phyloP scores from a whole-genome alignment of 371 early-diverging fungal genomes.

The Apophysomyces variabilis region DNA sequence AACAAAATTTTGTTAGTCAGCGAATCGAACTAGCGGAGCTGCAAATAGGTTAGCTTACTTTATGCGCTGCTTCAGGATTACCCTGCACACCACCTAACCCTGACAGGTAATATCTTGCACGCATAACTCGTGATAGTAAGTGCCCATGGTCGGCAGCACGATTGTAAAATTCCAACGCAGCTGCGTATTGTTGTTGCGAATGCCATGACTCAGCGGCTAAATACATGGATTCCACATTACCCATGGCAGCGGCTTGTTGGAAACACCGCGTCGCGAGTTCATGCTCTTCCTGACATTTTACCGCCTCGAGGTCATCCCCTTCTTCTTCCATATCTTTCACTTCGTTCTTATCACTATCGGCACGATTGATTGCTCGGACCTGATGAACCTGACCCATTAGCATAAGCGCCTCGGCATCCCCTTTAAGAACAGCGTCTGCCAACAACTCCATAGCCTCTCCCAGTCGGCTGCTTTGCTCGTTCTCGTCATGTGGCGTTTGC shows the following conservation, averaged over 20 bases:
- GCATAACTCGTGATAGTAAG: conserved; percentile 43
- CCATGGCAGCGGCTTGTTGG: conserved; percentile 45
- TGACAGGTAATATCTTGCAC: conserved; percentile 46
- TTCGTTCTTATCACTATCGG: not conserved
- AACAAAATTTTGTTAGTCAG: not conserved
- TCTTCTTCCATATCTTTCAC: conserved; percentile 10
- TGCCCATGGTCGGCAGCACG: conserved; percentile 44
- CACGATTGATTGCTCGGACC: conserved; percentile 4
- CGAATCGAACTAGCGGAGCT: not conserved
- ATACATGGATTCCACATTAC: conserved; percentile 45
- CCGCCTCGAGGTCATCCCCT: conserved; percentile 14
- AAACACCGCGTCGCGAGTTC: conserved; percentile 47
- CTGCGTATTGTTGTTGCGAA: conserved; percentile 52
- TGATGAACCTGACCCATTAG: conserved; percentile 38
- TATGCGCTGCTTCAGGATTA: conserved; percentile 41
- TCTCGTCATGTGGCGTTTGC: conserved; percentile 7
- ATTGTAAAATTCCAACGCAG: conserved; percentile 44
- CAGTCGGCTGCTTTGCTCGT: conserved; percentile 1
- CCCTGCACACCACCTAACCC: conserved; percentile 39
- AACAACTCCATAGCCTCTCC: conserved; percentile 24
- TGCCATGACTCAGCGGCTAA: conserved; percentile 53
- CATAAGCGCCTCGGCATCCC: conserved; percentile 46
- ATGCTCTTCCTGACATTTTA: conserved; percentile 38
- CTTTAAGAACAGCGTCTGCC: conserved; percentile 26
- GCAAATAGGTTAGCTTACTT: conserved; percentile 23